A percentile compares a stretch with the other conserved stretches of the same genome.
phyloP scores from a whole-genome alignment of 768 basidiomycete genomes.

The Kwoniella heveanensis region DNA sequence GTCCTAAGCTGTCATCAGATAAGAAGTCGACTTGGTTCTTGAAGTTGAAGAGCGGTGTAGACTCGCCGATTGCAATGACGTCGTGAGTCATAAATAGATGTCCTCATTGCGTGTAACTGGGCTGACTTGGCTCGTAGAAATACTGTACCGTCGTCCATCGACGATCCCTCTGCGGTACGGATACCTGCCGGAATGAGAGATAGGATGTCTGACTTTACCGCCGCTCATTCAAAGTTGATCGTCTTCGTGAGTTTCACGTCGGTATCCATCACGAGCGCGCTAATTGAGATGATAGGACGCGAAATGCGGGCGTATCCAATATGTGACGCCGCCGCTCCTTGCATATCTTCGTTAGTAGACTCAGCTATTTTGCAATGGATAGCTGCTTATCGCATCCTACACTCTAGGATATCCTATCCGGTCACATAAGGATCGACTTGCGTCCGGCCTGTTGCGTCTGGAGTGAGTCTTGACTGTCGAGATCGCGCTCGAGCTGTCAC shows the following conservation, averaged over 20 bases:
- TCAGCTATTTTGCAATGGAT: no score
- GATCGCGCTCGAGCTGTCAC: no score
- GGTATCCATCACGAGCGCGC: no score
- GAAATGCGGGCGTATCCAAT: conserved; percentile 21
- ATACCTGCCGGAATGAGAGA: conserved; percentile 18
- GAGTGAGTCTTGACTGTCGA: conserved; percentile 18
- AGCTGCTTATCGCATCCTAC: background rate
- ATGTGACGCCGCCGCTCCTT: conserved; percentile 26
- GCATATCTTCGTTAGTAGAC: conserved; percentile 26
- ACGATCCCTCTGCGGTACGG: background rate
- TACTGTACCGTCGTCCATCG: no score
- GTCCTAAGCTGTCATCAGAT: background rate
- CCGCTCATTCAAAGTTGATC: conserved; percentile 30
- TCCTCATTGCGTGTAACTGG: no score
- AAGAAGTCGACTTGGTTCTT: conserved; percentile 12
- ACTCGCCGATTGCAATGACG: background rate
- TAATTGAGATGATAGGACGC: conserved; percentile 3
- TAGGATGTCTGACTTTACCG: conserved; percentile 24
- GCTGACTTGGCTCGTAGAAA: no score
- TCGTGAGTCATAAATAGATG: conserved; percentile 8
- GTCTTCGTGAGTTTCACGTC: conserved; percentile 23
- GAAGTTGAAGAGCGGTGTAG: conserved; percentile 3
- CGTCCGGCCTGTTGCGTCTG: conserved; percentile 14
- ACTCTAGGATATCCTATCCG: conserved; percentile 24
- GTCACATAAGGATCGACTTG: conserved; percentile 18